Evolutionary conservation across 1,284 basidiomycete genomes (phyloP).

Genomic region (Moniliella sp.): DNA sequence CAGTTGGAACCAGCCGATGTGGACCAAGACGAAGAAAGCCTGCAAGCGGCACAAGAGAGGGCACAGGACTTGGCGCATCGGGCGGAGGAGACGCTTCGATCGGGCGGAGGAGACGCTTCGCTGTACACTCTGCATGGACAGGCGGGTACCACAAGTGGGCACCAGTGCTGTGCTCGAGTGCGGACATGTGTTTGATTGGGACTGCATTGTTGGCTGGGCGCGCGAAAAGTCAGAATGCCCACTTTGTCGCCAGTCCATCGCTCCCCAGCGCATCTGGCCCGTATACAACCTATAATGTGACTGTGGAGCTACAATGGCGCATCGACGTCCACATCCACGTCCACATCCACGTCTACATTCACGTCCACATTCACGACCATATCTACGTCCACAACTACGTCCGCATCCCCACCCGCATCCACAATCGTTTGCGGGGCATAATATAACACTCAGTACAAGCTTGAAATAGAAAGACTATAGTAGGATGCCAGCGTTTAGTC

Average conservation of each 20-base stretch:
- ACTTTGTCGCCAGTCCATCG: slow-evolving; percentile 10
- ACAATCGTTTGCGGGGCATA: no score
- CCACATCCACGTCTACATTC: no score
- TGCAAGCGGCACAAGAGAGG: not conserved
- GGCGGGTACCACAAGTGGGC: slow-evolving; percentile 14
- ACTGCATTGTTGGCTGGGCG: slow-evolving; percentile 66
- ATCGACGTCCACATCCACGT: no score
- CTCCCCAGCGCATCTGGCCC: slow-evolving; percentile 8
- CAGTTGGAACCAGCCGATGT: no score
- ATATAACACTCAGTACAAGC: no score
- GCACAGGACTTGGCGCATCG: not conserved
- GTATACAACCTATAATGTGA: slow-evolving; percentile 20
- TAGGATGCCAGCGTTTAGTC: no score
- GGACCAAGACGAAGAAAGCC: not conserved
- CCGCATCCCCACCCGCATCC: no score
- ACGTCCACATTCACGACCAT: no score
- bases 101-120: slow-evolving; percentile 6
- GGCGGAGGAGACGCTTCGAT: slow-evolving; percentile 10
- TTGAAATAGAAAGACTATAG: no score
- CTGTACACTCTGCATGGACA: slow-evolving; percentile 34
- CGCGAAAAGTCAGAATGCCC: slow-evolving; percentile 46
- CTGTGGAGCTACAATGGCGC: no score
- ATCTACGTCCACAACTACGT: no score
- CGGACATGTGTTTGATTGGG: slow-evolving; percentile 84
- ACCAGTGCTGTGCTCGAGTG: slow-evolving; percentile 68